Conservation (phyloP, 768 basidiomycete species). For the Chalciporus chontae region DNA sequence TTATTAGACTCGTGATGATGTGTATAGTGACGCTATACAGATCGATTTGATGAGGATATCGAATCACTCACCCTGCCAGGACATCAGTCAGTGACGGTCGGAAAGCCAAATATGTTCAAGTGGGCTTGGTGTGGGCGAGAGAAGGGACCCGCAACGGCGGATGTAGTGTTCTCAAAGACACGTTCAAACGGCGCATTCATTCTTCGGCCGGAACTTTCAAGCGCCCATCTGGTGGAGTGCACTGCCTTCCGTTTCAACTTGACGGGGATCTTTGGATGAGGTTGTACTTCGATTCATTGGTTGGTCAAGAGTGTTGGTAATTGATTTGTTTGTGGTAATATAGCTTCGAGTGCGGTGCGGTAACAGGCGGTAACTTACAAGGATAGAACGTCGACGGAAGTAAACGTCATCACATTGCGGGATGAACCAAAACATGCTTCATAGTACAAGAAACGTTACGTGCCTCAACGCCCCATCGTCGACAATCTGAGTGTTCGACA, state of each 20-base stretch:
- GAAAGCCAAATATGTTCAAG: not conserved
- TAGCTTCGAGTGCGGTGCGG: not conserved
- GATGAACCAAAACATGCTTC: not conserved
- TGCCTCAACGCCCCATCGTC: not conserved
- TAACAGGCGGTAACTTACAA: too few species aligned
- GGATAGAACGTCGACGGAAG: too few species aligned
- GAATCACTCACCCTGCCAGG: slow-evolving; percentile 25
- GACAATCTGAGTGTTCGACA: not conserved
- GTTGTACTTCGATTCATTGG: too few species aligned
- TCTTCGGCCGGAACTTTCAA: not conserved
- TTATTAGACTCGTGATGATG: not conserved
- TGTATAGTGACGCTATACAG: not conserved
- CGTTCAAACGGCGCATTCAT: not conserved
- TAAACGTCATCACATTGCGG: not conserved
- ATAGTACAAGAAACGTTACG: not conserved
- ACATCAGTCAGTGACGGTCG: slow-evolving; percentile 11
- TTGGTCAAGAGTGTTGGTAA: too few species aligned
- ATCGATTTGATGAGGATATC: not conserved
- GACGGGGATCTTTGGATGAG: not conserved
- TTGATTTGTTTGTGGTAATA: too few species aligned
- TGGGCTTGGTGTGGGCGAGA: not conserved
- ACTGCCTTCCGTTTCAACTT: not conserved
- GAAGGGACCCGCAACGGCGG: too few species aligned
- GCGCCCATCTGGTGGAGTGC: not conserved
- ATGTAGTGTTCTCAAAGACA: not conserved